These are phyloP conservation scores for Pythium graminicola DNA, from an alignment of 352 stramenopile species.

Conservation along the genomic window DNA sequence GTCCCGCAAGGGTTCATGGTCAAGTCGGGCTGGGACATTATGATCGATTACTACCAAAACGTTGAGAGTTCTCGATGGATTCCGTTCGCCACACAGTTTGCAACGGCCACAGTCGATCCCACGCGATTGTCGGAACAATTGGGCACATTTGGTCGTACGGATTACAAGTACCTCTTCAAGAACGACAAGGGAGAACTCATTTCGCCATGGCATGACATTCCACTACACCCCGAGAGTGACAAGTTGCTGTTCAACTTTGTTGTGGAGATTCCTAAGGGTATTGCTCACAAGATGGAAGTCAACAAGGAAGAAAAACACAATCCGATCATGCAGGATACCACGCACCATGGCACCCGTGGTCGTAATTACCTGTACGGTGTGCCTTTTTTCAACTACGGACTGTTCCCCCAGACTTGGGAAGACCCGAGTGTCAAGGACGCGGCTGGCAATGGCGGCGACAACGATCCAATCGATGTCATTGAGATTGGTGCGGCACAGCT, in stretches of 20 bases:
- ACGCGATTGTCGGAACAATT: conserved; percentile 44
- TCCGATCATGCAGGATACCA: conserved; percentile 98
- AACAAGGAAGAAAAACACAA: conserved; percentile 93
- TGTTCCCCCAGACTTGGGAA: conserved; percentile 99
- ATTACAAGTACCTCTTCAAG: conserved; percentile 76
- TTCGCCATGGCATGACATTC: conserved; percentile 98
- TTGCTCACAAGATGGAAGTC: conserved; percentile 99
- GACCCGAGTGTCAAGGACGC: conserved; percentile 87
- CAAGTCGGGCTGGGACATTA: conserved; percentile 96
- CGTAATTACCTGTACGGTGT: conserved; percentile 96
- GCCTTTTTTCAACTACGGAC: conserved; percentile 98
- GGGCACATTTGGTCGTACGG: conserved; percentile 59
- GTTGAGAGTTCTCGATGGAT: conserved; percentile 83
- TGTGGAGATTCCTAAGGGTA: conserved; percentile 98
- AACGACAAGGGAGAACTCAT: conserved; percentile 68
- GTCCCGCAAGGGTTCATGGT: conserved; percentile 98
- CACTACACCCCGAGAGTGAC: conserved; percentile 71
- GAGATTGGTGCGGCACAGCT: conserved; percentile 92
- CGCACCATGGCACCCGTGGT: conserved; percentile 92
- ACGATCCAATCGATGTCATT: conserved; percentile 99
- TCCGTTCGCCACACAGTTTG: conserved; percentile 70
- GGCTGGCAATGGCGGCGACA: conserved; percentile 93
- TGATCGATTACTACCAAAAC: conserved; percentile 98
- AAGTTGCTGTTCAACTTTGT: conserved; percentile 90
- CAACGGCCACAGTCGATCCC: conserved; percentile 36